Conservation (phyloP, 805 yeast species). For the Barnettozyma siamensis region DNA sequence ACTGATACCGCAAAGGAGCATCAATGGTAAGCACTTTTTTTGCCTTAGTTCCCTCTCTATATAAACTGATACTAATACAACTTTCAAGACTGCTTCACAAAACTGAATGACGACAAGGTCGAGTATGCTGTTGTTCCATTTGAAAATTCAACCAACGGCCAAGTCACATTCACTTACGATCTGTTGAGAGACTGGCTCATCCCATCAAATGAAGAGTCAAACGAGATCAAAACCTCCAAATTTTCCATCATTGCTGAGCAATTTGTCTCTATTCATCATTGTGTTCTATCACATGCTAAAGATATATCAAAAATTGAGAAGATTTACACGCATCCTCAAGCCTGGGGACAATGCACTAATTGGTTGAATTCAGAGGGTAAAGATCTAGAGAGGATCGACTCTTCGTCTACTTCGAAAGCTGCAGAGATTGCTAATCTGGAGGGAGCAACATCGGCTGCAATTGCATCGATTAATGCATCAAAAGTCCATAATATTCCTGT, state of each 20-base stretch:
- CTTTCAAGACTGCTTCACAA: conserved; percentile 55
- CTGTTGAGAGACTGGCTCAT: conserved; percentile 63
- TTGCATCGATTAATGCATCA: conserved; percentile 68
- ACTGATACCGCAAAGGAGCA: conserved; percentile 19
- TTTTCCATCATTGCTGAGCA: conserved; percentile 69
- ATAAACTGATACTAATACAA: no score
- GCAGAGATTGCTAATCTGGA: conserved; percentile 53
- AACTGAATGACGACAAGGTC: conserved; percentile 39
- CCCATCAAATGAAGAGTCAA: conserved; percentile 14
- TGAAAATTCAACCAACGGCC: conserved; percentile 94
- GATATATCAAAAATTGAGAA: conserved; percentile 42
- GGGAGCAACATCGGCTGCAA: conserved; percentile 52
- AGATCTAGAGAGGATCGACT: conserved; percentile 49
- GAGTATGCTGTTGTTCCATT: conserved; percentile 79
- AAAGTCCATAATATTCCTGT: conserved; percentile 53
- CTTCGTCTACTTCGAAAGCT: conserved; percentile 79
- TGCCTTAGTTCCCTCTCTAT: no score
- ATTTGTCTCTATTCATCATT: conserved; percentile 78
- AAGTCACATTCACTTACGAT: conserved; percentile 82
- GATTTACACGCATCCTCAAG: conserved; percentile 93
- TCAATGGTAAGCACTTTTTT: conserved; percentile 18
- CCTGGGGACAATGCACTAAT: conserved; percentile 83
- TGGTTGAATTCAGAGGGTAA: conserved; percentile 41
- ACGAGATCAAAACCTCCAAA: conserved; percentile 7
- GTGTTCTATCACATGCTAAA: conserved; percentile 46